These are phyloP conservation scores for Prunus mira DNA, from an alignment of 306 rosid species.

Conservation along the genomic window DNA sequence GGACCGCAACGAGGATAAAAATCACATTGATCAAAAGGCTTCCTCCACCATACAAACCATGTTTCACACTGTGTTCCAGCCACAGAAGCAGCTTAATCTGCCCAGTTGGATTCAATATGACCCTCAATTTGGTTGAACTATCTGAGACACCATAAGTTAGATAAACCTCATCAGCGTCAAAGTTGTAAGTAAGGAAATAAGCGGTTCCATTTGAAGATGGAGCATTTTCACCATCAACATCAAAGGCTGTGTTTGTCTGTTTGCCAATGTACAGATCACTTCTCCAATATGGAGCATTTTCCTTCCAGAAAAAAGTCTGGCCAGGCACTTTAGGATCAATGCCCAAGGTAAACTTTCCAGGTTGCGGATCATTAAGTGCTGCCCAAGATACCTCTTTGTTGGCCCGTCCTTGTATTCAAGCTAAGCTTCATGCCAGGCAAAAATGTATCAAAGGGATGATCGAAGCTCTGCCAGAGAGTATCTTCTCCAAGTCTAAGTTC, in stretches of 20 bases:
- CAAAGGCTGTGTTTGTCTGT: neutral
- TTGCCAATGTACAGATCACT: neutral
- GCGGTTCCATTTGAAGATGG: too few relatives aligned
- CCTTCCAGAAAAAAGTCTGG: neutral
- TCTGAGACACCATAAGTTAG: neutral
- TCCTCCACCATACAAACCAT: neutral
- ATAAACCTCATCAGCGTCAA: neutral
- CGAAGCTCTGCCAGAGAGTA: conserved; percentile 48
- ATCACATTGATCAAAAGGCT: neutral
- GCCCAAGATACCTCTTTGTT: neutral
- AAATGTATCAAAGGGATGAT: conserved; percentile 31
- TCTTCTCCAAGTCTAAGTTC: neutral
- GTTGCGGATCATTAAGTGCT: neutral
- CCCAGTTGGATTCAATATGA: neutral
- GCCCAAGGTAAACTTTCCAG: neutral
- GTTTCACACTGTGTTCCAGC: neutral
- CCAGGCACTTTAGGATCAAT: neutral
- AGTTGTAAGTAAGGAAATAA: neutral
- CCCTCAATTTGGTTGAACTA: neutral
- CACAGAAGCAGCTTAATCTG: neutral
- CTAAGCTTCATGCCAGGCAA: conserved; percentile 28
- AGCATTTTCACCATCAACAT: too few relatives aligned
- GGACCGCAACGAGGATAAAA: neutral
- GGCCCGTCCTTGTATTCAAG: neutral
- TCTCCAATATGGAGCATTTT: neutral